Evolutionary conservation across 768 basidiomycete species (phyloP).

Genomic region (Mycena galopus): DNA sequence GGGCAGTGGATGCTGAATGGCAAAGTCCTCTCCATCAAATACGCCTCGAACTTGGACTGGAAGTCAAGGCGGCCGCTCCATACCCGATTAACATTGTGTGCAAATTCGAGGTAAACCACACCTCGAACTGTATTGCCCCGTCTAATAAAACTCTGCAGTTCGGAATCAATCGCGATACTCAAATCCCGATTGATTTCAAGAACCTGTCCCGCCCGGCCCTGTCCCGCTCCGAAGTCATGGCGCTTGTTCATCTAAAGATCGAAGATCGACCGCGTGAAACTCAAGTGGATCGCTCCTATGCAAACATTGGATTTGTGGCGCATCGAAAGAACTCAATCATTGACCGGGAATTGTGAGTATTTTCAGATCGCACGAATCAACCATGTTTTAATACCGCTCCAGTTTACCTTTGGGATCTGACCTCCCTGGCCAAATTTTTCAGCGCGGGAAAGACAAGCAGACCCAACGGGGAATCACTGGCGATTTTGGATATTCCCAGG

Average conservation of each 20-base stretch:
- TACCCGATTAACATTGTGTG: neutral
- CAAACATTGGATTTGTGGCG: constrained; percentile 2
- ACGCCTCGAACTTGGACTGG: neutral
- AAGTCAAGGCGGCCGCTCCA: neutral
- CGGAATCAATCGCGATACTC: neutral
- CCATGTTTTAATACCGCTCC: neutral
- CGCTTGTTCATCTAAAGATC: neutral
- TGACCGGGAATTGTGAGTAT: neutral
- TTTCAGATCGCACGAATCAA: no score
- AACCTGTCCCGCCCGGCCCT: neutral
- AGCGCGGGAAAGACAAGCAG: neutral
- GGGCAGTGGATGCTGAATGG: neutral
- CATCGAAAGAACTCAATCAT: neutral
- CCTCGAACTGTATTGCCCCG: neutral
- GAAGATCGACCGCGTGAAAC: constrained; percentile 10
- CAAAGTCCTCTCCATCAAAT: constrained; percentile 1
- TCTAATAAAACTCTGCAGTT: neutral
- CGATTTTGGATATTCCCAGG: neutral
- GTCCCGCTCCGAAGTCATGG: constrained; percentile 3
- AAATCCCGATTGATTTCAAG: neutral
- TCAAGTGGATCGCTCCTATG: constrained; percentile 9
- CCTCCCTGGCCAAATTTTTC: neutral
- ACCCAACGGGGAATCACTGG: neutral
- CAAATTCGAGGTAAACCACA: neutral
- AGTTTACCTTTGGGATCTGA: neutral